Base-by-base conservation (phyloP, 2,329 filamentous ascomycete species). In the Aureobasidium sp. region DNA sequence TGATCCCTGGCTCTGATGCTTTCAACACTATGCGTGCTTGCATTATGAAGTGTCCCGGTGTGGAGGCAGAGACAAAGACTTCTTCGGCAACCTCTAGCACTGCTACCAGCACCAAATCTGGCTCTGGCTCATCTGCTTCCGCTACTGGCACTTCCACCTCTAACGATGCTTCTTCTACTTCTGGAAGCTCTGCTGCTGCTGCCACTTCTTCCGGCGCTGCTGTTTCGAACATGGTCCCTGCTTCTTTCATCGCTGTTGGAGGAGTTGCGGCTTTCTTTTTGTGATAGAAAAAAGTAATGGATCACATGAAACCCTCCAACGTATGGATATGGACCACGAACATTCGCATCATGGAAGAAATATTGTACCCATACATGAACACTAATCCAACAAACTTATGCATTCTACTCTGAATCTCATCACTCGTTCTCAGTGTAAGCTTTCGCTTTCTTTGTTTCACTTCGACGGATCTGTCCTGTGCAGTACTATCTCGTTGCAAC, bases 11-110 rank as follows among this genome's bases (percentile, higher is more conserved):
- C 7, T 51, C 55, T 13, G 48, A 61, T 10, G 69, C 69, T 7
- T 68, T 68, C 60, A 55, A 66, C 16, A 67, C 61, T 5, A 71
- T 72, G 70, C 65, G 61, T 47, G 48, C 54, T 21, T 71, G 70
- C 61, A 71, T 72, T 41, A 44, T 68, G 54, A 51, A 55, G 29
- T 72, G 70, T 62, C 63, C 68, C 8, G 69, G 69, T 27, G 69
- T 72, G 4, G 42, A 62, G 10, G 64, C 64, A 4, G 54, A 60
- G 29, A 61, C 59, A 21, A 62, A 63, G 54, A 61, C 61, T 13
- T 45, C 54, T 11, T 59, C 54, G 16, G 41, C 44, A 5, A 14
- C 61, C 21, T 55, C 58, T 7, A 45, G 48, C 36, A 25, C 47
- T 45, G 51, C 53, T 32, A 36, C 60, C 5, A n/a, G 9, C 7